A percentile compares a stretch with the other conserved stretches of the same genome.
These are phyloP conservation scores for Verticillium dahliae DNA, from an alignment of 2,329 filamentous ascomycete genomes.

Conservation along the genomic window DNA sequence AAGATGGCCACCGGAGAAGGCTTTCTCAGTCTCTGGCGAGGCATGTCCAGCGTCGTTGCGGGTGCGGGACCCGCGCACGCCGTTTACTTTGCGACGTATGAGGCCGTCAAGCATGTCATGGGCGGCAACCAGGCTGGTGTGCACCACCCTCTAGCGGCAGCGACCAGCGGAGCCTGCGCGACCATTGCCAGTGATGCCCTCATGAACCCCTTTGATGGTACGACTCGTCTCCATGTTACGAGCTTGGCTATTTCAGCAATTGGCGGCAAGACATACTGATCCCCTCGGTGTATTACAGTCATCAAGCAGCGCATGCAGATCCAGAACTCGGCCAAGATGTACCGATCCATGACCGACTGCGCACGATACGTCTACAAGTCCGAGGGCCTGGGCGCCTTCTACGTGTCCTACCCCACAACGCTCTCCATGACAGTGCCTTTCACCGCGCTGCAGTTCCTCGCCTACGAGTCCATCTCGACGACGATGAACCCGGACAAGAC, in stretches of 20 bases:
- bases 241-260: not conserved
- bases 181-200: conserved; percentile 96
- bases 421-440: conserved; percentile 98
- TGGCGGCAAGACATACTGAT: not conserved
- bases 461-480: conserved; percentile 95
- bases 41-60: conserved; percentile 91
- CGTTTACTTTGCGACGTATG: conserved; percentile 97
- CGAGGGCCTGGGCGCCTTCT: conserved; percentile 88
- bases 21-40: conserved; percentile 86
- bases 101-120: conserved; percentile 92
- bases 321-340: conserved; percentile 80
- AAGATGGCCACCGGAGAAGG: conserved; percentile 90
- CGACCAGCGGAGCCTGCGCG: conserved; percentile 85
- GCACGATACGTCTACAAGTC: conserved; percentile 79
- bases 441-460: conserved; percentile 93
- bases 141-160: conserved; percentile 94
- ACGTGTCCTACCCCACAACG: conserved; percentile 96
- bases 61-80: conserved; percentile 95
- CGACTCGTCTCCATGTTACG: conserved; percentile 15
- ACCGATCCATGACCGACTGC: conserved; percentile 81
- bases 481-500: conserved; percentile 77
- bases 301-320: conserved; percentile 99
- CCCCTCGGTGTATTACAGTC: conserved; percentile 44
- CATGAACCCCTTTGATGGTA: conserved; percentile 99
- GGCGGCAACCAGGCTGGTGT: conserved; percentile 82